A percentile compares a stretch with the other conserved stretches of the same genome.
phyloP scores from a whole-genome alignment of 768 basidiomycete species.

The Chalciporus sphaerocephalus region DNA sequence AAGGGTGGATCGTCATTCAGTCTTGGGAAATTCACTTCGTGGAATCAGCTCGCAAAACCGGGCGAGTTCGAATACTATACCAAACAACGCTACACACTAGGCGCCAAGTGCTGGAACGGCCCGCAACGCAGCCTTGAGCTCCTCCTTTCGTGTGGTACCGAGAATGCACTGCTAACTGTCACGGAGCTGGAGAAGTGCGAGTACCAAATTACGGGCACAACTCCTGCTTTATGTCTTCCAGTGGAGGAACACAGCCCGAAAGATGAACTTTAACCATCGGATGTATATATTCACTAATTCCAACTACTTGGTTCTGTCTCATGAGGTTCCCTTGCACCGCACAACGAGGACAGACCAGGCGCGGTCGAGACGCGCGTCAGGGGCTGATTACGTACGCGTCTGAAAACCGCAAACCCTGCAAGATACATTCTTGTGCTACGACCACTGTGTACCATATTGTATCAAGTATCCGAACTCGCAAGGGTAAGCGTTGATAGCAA shows the following conservation, averaged over 20 bases:
- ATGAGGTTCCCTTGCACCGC: neutral
- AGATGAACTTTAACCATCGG: constrained; percentile 25
- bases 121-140: constrained; percentile 80
- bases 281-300: constrained; percentile 3
- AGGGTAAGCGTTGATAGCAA: neutral
- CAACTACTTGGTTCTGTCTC: neutral
- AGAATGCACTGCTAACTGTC: constrained; percentile 74
- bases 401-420: neutral
- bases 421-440: constrained; percentile 1
- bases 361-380: no score
- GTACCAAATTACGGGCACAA: constrained; percentile 81
- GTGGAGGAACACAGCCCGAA: constrained; percentile 32
- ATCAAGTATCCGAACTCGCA: no score
- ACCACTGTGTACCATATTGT: neutral
- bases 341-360: neutral
- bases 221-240: constrained; percentile 73
- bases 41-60: constrained; percentile 59
- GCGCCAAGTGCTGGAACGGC: constrained; percentile 95
- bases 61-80: constrained; percentile 75
- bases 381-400: neutral
- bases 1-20: constrained; percentile 69
- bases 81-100: constrained; percentile 77
- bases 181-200: constrained; percentile 95
- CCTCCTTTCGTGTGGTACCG: constrained; percentile 76
- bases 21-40: constrained; percentile 83